A percentile compares a stretch with the other conserved stretches of the same genome.
These are phyloP conservation scores for Papiliotrema terrestris DNA, from an alignment of 1,284 basidiomycete species.

Conservation along the genomic window DNA sequence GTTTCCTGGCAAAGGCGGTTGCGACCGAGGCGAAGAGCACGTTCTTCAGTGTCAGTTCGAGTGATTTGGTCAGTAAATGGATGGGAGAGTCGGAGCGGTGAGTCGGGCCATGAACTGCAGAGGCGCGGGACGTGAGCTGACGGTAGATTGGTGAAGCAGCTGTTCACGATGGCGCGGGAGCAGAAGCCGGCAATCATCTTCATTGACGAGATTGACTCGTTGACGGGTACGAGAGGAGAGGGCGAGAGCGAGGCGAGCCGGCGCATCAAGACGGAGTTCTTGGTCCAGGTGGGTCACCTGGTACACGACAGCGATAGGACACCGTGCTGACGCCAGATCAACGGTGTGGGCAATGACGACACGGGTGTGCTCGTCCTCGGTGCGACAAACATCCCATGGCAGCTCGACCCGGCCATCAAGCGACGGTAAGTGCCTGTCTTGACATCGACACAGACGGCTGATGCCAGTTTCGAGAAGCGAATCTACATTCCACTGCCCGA, in stretches of 20 bases:
- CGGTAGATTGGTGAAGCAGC: slow-evolving; percentile 83
- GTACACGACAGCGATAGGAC: neutral
- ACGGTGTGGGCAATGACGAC: slow-evolving; percentile 96
- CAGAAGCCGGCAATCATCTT: slow-evolving; percentile 97
- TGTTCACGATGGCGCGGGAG: slow-evolving; percentile 95
- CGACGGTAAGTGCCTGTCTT: slow-evolving; percentile 60
- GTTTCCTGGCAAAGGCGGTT: slow-evolving; percentile 93
- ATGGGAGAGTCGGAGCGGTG: slow-evolving; percentile 96
- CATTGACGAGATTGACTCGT: slow-evolving; percentile 96
- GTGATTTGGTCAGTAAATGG: slow-evolving; percentile 98
- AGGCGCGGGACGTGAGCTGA: slow-evolving; percentile 1
- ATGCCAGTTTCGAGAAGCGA: slow-evolving; percentile 81
- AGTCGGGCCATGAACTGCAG: slow-evolving; percentile 28
- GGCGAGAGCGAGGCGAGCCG: slow-evolving; percentile 93
- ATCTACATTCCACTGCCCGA: slow-evolving; percentile 98
- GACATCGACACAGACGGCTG: neutral
- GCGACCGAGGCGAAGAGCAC: slow-evolving; percentile 98
- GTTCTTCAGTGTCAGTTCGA: slow-evolving; percentile 94
- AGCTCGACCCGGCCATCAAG: slow-evolving; percentile 96
- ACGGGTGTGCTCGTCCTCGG: slow-evolving; percentile 97
- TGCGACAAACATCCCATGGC: slow-evolving; percentile 97
- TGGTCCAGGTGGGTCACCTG: slow-evolving; percentile 55
- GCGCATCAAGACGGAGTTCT: slow-evolving; percentile 96
- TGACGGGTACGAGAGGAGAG: slow-evolving; percentile 91
- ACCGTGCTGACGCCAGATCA: slow-evolving; percentile 69